Evolutionary conservation across 352 stramenopile species (phyloP), one percentile per base, ranked within the genome.

Genomic region (Pythium scleroteichum): DNA sequence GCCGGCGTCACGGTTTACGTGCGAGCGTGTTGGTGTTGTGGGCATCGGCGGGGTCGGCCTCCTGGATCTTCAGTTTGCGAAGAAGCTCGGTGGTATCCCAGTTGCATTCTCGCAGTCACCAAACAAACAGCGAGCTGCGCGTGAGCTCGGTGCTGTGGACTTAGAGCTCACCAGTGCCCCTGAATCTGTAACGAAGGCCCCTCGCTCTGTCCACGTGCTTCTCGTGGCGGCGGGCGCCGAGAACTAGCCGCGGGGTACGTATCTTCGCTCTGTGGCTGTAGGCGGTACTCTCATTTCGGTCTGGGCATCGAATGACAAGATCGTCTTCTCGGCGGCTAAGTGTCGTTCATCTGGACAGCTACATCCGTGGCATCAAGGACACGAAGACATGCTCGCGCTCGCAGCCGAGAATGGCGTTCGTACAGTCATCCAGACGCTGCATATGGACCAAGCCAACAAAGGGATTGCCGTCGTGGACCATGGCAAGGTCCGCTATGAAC

Each of bases 31-130:
- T 6, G 80, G 62, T 42, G 66, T 93, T 17, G 70, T 77, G 0
- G 83, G 83, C 20, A 70, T 90, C 49, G 83, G 82, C 42, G 83
- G 83, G 29, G 63, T 92, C 10, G 83, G 83, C 32, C 83, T 92
- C 53, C 72, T 92, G 62, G 79, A 54, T 5, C 52, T 92, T 32
- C 87, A 91, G 66, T 75, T 91, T 45, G 77, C 69, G 19, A 63
- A 70, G 5, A 79, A 72, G 13, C 71, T 92, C 29, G 78, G 74
- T 29, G 57, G 51, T 3, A 55, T 77, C 19, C 64, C 82, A 0
- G 76, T 72, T 17, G 77, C 80, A 2, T 52, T 92, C 39, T 81
- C 69, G 17, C 59, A 60, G n/a, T 64, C 51, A 22, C 52, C 24
- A 13, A 69, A 6, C 59, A 72, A 62, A 45, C 35, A 66, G 41